A percentile compares a stretch with the other conserved stretches of the same genome.
phyloP scores from a whole-genome alignment of 75 land plant species.

The Sequoiadendron giganteum region DNA sequence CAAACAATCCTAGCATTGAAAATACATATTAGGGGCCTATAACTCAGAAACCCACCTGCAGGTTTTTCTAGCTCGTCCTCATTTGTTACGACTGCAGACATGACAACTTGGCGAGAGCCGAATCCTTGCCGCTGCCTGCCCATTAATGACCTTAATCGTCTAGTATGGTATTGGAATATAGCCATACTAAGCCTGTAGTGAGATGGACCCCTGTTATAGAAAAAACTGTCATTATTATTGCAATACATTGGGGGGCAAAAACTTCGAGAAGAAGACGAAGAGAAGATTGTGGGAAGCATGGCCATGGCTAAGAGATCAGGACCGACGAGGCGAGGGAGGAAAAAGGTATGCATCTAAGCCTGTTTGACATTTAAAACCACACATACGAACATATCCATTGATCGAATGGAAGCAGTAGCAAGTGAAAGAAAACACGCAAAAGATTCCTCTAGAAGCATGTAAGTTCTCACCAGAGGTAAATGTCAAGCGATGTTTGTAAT shows the following conservation, averaged over 20 bases:
- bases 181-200: not conserved
- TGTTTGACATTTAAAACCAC: not conserved
- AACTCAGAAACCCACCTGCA: constrained; percentile 3
- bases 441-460: constrained; percentile 1
- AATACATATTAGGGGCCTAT: not conserved
- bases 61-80: constrained; percentile 1
- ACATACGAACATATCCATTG: not conserved
- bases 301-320: not conserved
- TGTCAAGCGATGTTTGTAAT: not conserved
- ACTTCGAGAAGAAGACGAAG: not conserved
- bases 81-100: not conserved
- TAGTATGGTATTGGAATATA: not conserved
- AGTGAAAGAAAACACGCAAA: not conserved
- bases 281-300: not conserved
- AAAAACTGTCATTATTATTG: not conserved
- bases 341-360: not conserved
- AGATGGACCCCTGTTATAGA: constrained; percentile 3
- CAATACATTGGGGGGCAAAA: not conserved
- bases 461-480: too few relatives aligned
- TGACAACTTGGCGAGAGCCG: constrained; percentile 1
- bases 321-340: not conserved
- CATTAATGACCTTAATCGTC: not conserved
- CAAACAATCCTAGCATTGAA: not conserved
- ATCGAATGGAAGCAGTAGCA: not conserved
- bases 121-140: not conserved